Conservation (phyloP, 495 filamentous ascomycete genomes). For the Hyaloscypha finlandica region DNA sequence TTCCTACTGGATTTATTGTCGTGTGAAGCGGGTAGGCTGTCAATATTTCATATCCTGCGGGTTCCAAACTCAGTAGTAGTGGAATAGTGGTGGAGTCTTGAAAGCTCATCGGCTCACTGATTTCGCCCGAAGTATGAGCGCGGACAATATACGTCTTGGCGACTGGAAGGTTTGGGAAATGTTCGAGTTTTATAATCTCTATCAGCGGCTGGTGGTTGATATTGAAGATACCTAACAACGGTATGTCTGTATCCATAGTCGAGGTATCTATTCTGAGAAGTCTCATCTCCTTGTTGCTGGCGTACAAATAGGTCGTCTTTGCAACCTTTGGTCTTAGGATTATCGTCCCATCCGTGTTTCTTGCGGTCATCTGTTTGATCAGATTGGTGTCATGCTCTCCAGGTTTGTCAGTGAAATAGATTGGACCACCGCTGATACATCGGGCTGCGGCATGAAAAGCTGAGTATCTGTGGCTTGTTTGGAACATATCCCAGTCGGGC, state of each 20-base stretch:
- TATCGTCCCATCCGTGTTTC: neutral
- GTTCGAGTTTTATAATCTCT: conserved; percentile 6
- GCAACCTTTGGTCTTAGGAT: conserved; percentile 2
- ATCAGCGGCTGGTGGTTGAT: conserved; percentile 1
- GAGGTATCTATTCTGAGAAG: conserved; percentile 1
- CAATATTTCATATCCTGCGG: conserved; percentile 4
- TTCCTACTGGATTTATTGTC: conserved; percentile 1
- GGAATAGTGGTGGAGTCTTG: conserved; percentile 5
- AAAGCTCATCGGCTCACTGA: conserved; percentile 2
- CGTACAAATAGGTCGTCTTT: conserved; percentile 5
- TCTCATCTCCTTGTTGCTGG: conserved; percentile 8
- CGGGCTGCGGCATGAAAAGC: conserved; percentile 1
- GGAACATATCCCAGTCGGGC: neutral
- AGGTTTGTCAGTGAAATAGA: conserved; percentile 9
- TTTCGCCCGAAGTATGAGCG: conserved; percentile 1
- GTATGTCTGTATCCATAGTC: conserved; percentile 4
- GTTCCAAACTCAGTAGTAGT: neutral
- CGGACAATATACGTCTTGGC: neutral
- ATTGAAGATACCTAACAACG: conserved; percentile 6
- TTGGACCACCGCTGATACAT: conserved; percentile 4
- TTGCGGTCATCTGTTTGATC: conserved; percentile 9
- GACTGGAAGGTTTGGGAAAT: neutral
- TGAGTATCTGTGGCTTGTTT: conserved; percentile 6
- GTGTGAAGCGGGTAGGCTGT: conserved; percentile 3
- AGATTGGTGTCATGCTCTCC: conserved; percentile 9